Base-by-base conservation (phyloP, 2,329 filamentous ascomycete genomes). In the Arthroderma sp. region DNA sequence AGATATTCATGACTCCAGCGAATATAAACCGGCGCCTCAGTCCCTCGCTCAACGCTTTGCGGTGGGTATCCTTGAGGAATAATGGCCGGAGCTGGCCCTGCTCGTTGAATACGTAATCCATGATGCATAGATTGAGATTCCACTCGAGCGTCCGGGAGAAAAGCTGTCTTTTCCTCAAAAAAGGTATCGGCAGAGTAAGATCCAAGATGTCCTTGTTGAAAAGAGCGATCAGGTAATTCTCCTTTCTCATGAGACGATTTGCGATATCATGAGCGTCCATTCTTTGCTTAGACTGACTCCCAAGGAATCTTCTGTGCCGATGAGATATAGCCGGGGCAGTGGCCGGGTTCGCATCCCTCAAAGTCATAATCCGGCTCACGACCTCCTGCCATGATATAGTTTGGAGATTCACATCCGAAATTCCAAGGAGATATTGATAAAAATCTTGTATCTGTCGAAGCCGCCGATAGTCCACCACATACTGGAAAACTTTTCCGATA, bases 241-340 rank as follows among this genome's bases (percentile, higher is more conserved):
- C 89, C 58, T 86, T 83, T 48, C 91, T 82, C 91, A 98, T 96
- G 38, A 98, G 68, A 30, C 91, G 79, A 58, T 96, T 98, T 5
- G 91, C 91, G 60, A 98, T 96, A 58, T 95, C 91, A 56, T 95
- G 86, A 7, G 91, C 91, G 63, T 95, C 91, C 54, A 98, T 80
- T 50, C 89, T 77, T 65, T 96, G 86, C 61, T 95, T 94, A 22
- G 86, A 93, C 58, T 93, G 86, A 47, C 80, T 87, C 38, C 84
- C 83, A 50, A 89, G 72, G 48, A 75, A 77, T 51, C 72, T 75
- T 48, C 75, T 72, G 51, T 75, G 74, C 49, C 70, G 67, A 7
- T 75, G 68, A n/a, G 74, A 73, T 10, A 79, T 66, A 11, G 73
- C 74, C 5, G 73, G 70, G 1, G 77, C 77, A n/a, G 88, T 94